Base-by-base conservation (phyloP, 1,139 yeast species). In the Zhuliangozyma blackwelliae region DNA sequence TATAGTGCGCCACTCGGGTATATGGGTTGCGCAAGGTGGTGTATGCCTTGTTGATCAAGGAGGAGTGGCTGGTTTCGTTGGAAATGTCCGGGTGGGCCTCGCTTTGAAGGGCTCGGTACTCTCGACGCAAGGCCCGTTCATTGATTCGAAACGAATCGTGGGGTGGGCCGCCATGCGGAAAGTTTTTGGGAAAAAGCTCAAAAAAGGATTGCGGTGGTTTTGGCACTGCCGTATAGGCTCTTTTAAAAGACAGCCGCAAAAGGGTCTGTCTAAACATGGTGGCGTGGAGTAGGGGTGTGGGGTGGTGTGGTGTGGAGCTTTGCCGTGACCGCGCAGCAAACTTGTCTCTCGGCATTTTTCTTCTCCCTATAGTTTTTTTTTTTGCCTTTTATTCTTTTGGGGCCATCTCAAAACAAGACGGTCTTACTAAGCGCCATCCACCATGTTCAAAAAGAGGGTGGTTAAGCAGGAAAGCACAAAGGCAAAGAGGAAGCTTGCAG, bases 71-170 rank as follows among this genome's bases (percentile, higher is more conserved):
- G 12, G 40, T 35, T 34, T 48, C 49, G 28, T 38, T 50, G 46
- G 25, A 52, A 45, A 74, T 66, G 55, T 90, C 98, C 0, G 98
- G 98, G 53, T 90, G 98, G 36, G 77, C 72, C 43, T 72, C 65
- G 28, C 85, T 75, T 55, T 92, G 97, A 28, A 89, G 63, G 8
- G 54, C 51, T 33, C 95, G 66, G 54, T 80, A 90, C 54, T 92
- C 98, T 40, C 78, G 72, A 36, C 95, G 73, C 36, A 92, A 67
- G 10, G 61, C 52, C 38, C 69, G 64, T 9, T 65, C 53, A 47
- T 86, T 79, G 10, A 88, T 60, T 6, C 58, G 51, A 61, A 89
- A 90, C 21, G 75, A 59, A 22, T 80, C 82, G 3, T 54, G 46
- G 1, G 89, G 87, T 1, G 94, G 92, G 2, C 82, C 78, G 0